Base-by-base conservation (phyloP, 495 filamentous ascomycete genomes). In the Patellaria atrata region DNA sequence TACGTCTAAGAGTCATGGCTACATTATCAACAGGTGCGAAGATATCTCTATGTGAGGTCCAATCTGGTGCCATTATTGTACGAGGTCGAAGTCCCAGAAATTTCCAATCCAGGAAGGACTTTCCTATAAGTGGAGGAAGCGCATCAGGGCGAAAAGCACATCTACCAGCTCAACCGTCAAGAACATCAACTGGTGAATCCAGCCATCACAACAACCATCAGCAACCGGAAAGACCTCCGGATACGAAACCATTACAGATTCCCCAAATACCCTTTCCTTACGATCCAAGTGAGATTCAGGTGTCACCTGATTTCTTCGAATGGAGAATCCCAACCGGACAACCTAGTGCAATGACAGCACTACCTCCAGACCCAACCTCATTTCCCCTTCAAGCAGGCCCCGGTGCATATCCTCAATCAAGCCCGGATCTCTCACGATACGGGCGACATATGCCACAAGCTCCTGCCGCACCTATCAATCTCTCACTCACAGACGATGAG, bases 401-500 rank as follows among this genome's bases (percentile, higher is more conserved):
- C 16, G 22, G 33, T 11, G 20, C 41, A 16, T 70, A 68, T 46
- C 56, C 62, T n/a, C 64, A 67, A 20, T 68, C 67, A 8, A 70
- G 62, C 35, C 67, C 68, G 13, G 66, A 70, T 36, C 55, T 61
- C 19, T 56, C 66, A 7, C 60, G 65, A 24, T 39, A 35, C 31
- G 37, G 35, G 11, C 37, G 28, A 39, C 30, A 44, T 61, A 49
- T 52, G 53, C 41, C 44, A 45, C 54, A 23, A 48, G 44, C 37
- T 33, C 40, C 57, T 15, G 41, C 62, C 17, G 58, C 65, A 4
- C 80, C 82, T 0, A 81, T 89, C 23, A 79, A 72, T 41, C 49
- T 89, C 6, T 83, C 78, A 0, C 63, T 86, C 5, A 66, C 76
- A 15, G 82, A 86, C 51, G 82, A 84, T 22, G 79, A 89, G 33